Percentiles rank a stretch among this genome's conserved stretches.
phyloP scores from a whole-genome alignment of 495 filamentous ascomycete genomes.

The Gamarada debralockiae region DNA sequence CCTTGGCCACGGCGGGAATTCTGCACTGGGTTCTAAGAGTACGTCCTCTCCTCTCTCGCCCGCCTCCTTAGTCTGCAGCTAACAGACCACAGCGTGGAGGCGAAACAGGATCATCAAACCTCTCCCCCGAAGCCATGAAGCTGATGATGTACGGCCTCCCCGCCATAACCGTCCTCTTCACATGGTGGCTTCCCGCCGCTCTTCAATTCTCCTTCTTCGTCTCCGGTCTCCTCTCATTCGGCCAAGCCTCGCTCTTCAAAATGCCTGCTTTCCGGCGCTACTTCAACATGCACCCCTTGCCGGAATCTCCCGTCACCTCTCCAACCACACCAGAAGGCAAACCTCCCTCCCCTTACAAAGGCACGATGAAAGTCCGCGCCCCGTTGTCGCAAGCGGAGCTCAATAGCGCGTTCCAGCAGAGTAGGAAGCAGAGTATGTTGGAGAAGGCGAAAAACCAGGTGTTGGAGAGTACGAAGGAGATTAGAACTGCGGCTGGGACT shows the following conservation, averaged over 20 bases:
- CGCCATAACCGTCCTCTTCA: conserved; percentile 55
- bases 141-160: conserved; percentile 56
- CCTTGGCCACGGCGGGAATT: conserved; percentile 48
- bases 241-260: conserved; percentile 55
- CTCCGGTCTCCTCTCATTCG: conserved; percentile 49
- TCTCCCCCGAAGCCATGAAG: conserved; percentile 41
- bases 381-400: conserved; percentile 26
- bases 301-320: not conserved
- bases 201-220: conserved; percentile 70
- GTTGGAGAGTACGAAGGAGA: conserved; percentile 29
- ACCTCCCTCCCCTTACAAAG: conserved; percentile 11
- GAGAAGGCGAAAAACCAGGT: conserved; percentile 21
- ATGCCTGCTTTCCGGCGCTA: conserved; percentile 41
- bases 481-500: not conserved
- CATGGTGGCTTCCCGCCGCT: conserved; percentile 59
- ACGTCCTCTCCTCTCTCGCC: conserved; percentile 26
- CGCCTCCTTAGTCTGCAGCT: conserved; percentile 3
- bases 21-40: conserved; percentile 53
- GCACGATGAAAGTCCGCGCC: conserved; percentile 26
- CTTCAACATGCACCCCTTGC: conserved; percentile 48
- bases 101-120: conserved; percentile 24
- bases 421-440: conserved; percentile 11
- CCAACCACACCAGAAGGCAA: conserved; percentile 1
- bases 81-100: conserved; percentile 44
- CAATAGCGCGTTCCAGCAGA: conserved; percentile 10